Conservation (phyloP, 305 asterid species). For the Fraxinus xanthoxyloides region DNA sequence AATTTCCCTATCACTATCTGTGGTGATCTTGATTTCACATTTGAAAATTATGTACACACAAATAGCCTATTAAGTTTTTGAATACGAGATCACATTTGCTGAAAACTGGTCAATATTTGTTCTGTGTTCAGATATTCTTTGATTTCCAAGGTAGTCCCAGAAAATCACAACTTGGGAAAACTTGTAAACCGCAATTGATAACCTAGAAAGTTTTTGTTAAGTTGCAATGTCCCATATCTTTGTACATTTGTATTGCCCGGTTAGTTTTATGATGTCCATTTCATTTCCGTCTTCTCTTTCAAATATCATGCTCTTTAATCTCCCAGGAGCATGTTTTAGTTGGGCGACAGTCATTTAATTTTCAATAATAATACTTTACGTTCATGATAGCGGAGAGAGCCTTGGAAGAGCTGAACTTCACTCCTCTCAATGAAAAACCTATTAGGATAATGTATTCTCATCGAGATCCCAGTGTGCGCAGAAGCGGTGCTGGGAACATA, state of each 20-base stretch:
- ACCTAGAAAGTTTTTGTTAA: not conserved
- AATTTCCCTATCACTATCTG: not conserved
- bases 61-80: not conserved
- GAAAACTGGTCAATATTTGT: not conserved
- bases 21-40: not conserved
- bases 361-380: not conserved
- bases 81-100: not conserved
- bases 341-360: not conserved
- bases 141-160: not conserved
- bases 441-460: slow-evolving; percentile 70
- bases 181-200: not conserved
- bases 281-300: not conserved
- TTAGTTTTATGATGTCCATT: not conserved
- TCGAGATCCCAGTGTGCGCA: slow-evolving; percentile 67
- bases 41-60: not conserved
- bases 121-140: not conserved
- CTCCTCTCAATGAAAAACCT: slow-evolving; percentile 73
- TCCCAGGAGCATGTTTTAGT: not conserved
- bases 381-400: slow-evolving; percentile 65
- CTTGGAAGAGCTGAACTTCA: slow-evolving; percentile 60
- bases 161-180: not conserved
- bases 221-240: not conserved
- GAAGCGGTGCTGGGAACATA: slow-evolving; percentile 80
- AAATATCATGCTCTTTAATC: not conserved
- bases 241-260: not conserved